A percentile compares a stretch with the other conserved stretches of the same genome.
phyloP scores from a whole-genome alignment of 768 basidiomycete genomes.

The Austroboletus eburneus region DNA sequence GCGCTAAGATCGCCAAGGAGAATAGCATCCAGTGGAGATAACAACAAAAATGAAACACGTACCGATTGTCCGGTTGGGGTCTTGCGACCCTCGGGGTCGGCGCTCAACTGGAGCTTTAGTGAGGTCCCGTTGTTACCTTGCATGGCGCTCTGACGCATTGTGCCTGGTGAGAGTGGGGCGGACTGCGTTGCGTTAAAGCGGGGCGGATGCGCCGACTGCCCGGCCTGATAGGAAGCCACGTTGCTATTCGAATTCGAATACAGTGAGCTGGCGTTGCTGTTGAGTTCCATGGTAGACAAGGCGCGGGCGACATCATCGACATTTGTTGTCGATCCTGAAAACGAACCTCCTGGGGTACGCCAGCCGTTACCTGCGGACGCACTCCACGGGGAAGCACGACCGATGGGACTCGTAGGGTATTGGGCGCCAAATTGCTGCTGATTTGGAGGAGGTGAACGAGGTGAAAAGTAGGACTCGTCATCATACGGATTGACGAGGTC shows the following conservation, averaged over 20 bases:
- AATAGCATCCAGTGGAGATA: slow-evolving; percentile 28
- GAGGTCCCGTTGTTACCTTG: slow-evolving; percentile 37
- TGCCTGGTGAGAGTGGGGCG: slow-evolving; percentile 39
- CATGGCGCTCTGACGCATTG: slow-evolving; percentile 37
- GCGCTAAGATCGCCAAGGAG: slow-evolving; percentile 33
- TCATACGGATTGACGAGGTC: slow-evolving; percentile 39
- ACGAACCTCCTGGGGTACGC: slow-evolving; percentile 41
- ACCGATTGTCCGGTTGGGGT: slow-evolving; percentile 53
- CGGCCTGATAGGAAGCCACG: too few species aligned
- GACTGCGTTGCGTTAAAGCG: slow-evolving; percentile 56
- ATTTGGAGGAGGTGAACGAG: slow-evolving; percentile 36
- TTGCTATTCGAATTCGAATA: slow-evolving; percentile 28
- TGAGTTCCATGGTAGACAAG: slow-evolving; percentile 63
- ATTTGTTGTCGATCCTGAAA: slow-evolving; percentile 27
- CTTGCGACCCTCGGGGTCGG: slow-evolving; percentile 65
- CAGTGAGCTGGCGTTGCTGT: slow-evolving; percentile 27
- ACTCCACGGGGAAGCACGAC: slow-evolving; percentile 64
- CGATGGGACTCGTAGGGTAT: slow-evolving; percentile 54
- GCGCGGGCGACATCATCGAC: slow-evolving; percentile 79
- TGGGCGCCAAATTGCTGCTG: slow-evolving; percentile 41
- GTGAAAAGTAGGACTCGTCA: slow-evolving; percentile 56
- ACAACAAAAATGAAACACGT: slow-evolving; percentile 39
- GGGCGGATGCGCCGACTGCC: slow-evolving; percentile 62
- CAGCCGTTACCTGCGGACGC: slow-evolving; percentile 53
- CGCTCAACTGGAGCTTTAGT: slow-evolving; percentile 52